Evolutionary conservation across 257 asterid species (phyloP).

Genomic region (Mentha longifolia): DNA sequence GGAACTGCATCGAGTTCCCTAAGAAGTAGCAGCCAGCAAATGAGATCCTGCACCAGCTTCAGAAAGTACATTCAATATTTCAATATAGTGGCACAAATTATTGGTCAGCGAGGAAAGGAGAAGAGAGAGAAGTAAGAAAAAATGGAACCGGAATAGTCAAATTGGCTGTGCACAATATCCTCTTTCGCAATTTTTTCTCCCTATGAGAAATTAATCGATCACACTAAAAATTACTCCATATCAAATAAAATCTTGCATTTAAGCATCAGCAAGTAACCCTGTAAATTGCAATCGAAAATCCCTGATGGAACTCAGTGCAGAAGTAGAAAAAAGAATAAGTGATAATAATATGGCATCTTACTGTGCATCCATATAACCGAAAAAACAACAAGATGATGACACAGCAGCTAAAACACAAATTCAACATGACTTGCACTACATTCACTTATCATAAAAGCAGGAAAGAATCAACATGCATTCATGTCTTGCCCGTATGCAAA

Average conservation of each 20-base stretch:
- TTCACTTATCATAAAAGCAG: not conserved
- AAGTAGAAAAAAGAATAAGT: not conserved
- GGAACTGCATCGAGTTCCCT: not conserved
- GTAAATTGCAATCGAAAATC: not conserved
- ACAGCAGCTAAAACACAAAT: not conserved
- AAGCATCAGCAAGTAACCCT: not conserved
- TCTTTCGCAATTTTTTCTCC: not conserved
- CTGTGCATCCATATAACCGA: not conserved
- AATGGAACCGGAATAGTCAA: not conserved
- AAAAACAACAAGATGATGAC: not conserved
- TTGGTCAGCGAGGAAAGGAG: not conserved
- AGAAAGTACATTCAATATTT: not conserved
- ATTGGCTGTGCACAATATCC: not conserved
- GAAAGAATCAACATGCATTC: not conserved
- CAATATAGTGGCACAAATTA: not conserved
- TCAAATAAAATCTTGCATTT: not conserved
- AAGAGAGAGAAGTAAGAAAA: not conserved
- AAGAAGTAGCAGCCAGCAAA: conserved; percentile 3
- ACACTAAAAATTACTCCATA: not conserved
- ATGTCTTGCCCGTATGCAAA: not conserved
- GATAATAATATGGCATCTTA: not conserved
- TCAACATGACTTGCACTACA: not conserved
- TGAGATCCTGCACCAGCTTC: conserved; percentile 27
- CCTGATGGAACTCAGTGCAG: not conserved
- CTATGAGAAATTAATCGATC: not conserved